A percentile compares a stretch with the other conserved stretches of the same genome.
Evolutionary conservation across 805 yeast genomes (phyloP).

Genomic region (Geotrichum ghanense): DNA sequence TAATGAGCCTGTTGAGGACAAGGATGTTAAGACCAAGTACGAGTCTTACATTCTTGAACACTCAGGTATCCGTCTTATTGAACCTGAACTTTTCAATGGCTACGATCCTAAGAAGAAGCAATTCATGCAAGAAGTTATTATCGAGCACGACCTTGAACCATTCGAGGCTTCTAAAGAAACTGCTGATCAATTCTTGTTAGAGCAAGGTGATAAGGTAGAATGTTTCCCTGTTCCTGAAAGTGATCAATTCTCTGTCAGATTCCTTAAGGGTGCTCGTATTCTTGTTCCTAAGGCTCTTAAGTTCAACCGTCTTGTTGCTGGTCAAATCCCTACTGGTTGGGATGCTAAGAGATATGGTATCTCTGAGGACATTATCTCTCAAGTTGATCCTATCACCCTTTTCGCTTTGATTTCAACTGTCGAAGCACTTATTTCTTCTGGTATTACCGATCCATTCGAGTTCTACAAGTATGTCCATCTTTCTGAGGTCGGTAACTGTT

Average conservation of each 20-base stretch:
- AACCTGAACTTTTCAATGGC: slow-evolving; percentile 88
- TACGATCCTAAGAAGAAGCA: slow-evolving; percentile 92
- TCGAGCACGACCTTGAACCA: slow-evolving; percentile 93
- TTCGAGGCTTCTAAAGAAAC: slow-evolving; percentile 92
- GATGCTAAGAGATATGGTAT: slow-evolving; percentile 90
- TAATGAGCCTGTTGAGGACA: slow-evolving; percentile 85
- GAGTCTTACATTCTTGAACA: slow-evolving; percentile 83
- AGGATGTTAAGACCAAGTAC: slow-evolving; percentile 83
- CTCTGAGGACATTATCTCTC: slow-evolving; percentile 80
- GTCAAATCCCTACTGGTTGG: slow-evolving; percentile 99
- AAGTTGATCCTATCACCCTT: slow-evolving; percentile 94
- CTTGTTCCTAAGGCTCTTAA: slow-evolving; percentile 80
- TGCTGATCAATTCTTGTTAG: slow-evolving; percentile 86
- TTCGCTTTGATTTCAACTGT: slow-evolving; percentile 88
- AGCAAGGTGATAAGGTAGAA: slow-evolving; percentile 91
- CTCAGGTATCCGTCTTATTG: slow-evolving; percentile 93
- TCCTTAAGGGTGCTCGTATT: slow-evolving; percentile 87
- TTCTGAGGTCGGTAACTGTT: slow-evolving; percentile 97
- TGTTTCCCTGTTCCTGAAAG: slow-evolving; percentile 77
- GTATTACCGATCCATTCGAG: slow-evolving; percentile 97
- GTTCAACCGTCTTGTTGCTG: slow-evolving; percentile 52
- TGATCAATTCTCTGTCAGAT: slow-evolving; percentile 84
- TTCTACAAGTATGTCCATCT: slow-evolving; percentile 97
- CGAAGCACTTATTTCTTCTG: slow-evolving; percentile 87
- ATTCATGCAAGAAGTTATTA: slow-evolving; percentile 87